A percentile compares a stretch with the other conserved stretches of the same genome.
These are phyloP conservation scores for Rauvolfia tetraphylla DNA, from an alignment of 257 asterid genomes.

Conservation along the genomic window DNA sequence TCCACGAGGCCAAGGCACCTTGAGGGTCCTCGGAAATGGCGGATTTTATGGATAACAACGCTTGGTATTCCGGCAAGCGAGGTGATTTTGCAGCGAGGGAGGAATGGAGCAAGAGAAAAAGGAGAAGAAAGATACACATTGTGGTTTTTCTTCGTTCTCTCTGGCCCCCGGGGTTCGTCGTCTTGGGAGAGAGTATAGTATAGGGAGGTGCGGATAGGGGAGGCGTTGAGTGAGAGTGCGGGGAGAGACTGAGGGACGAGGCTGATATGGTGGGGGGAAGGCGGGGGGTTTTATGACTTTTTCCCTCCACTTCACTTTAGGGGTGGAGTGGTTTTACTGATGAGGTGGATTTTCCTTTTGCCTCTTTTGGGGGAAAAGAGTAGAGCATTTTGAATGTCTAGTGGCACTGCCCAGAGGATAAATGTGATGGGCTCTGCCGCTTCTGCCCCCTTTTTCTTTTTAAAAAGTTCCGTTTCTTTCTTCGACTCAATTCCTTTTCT, in stretches of 20 bases:
- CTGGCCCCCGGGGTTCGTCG: not conserved
- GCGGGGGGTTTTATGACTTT: not conserved
- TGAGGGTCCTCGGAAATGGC: slow-evolving; percentile 70
- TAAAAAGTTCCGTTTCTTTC: not conserved
- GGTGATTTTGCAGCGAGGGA: slow-evolving; percentile 32
- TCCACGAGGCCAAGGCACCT: slow-evolving; percentile 61
- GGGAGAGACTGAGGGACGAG: not conserved
- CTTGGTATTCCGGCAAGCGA: slow-evolving; percentile 47
- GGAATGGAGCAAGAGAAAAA: slow-evolving; percentile 39
- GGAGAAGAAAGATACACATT: slow-evolving; percentile 36
- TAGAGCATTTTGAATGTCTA: not conserved
- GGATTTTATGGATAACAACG: slow-evolving; percentile 63
- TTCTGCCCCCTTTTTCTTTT: not conserved
- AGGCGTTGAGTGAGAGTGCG: not conserved
- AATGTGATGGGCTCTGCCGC: not conserved
- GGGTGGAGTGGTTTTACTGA: not conserved
- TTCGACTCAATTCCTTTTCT: too few species aligned
- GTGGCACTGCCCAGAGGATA: not conserved
- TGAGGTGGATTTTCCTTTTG: slow-evolving; percentile 1
- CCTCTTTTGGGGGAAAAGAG: not conserved
- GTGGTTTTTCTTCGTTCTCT: not conserved
- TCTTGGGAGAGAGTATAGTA: not conserved
- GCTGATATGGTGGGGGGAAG: not conserved
- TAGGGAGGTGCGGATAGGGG: not conserved
- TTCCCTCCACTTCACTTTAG: not conserved